Evolutionary conservation across 1,284 basidiomycete species (phyloP), one percentile per base, ranked within the genome.

Genomic region (Ceratorhiza oryzae-sativae): DNA sequence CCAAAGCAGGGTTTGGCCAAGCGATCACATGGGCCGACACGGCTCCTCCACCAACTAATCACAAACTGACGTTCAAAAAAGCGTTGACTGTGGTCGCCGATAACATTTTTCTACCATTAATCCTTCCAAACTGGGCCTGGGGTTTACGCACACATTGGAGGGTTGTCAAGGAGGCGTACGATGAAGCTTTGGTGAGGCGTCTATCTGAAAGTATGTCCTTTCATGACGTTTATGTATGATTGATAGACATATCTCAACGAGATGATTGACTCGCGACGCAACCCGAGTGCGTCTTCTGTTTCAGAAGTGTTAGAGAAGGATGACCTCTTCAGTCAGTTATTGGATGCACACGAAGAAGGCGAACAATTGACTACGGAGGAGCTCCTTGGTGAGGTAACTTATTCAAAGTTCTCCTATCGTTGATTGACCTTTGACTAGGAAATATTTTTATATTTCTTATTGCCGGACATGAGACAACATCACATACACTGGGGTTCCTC

Each of bases 271-370:
- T 15, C 23, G 15, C 63, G 63, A 9, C 48, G 49, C 18, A 34
- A 53, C 27, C 30, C 27, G 20, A 32, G 25, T 8, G 25, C 41
- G 4, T 34, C 23, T 48, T 65, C 45, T 25, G 23, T 15, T n/a
- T 25, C 27, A 12, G 53, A 61, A 6, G 39, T 23, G 1, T n/a
- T 25, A 46, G 49, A 25, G 20, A 45, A 67, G 34, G 18, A 67
- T 23, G 49, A 41, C 18, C 48, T 89, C 3, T 53, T 67, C 27
- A 67, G 13, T 42, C 34, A 41, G 30, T 41, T 67, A 25, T 15
- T 67, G 3, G 20, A 12, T 34, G 63, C 63, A 20, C 48, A 48
- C 20, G 63, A 67, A 6, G 48, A 13, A 30, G 36, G 49, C 12
- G 49, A 67, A 3, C 51, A 18, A 34, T 45, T 67, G 34, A 55